These are phyloP conservation scores for Lipomyces japonicus DNA, from an alignment of 805 yeast species.

Conservation along the genomic window DNA sequence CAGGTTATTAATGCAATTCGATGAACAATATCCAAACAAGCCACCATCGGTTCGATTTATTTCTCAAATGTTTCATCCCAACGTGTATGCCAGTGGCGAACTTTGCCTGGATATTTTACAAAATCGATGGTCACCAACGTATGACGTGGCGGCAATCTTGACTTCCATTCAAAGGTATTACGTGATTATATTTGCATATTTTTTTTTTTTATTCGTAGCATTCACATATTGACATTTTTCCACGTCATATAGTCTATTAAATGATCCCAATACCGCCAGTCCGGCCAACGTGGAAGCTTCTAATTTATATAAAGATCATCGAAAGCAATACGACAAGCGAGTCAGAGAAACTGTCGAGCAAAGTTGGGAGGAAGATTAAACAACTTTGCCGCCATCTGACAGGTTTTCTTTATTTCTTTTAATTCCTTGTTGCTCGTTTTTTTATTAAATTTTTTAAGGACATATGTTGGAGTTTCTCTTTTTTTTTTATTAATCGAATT, in stretches of 20 bases:
- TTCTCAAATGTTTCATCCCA: slow-evolving; percentile 96
- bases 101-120: slow-evolving; percentile 93
- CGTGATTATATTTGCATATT: not conserved
- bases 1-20: slow-evolving; percentile 77
- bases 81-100: slow-evolving; percentile 93
- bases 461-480: not conserved
- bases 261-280: slow-evolving; percentile 93
- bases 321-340: slow-evolving; percentile 83
- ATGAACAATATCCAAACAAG: slow-evolving; percentile 95
- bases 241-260: slow-evolving; percentile 59
- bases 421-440: not conserved
- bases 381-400: not conserved
- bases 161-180: slow-evolving; percentile 76
- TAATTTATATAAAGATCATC: slow-evolving; percentile 87
- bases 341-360: slow-evolving; percentile 93
- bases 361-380: slow-evolving; percentile 60
- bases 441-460: not conserved
- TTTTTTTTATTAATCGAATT: not conserved
- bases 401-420: slow-evolving; percentile 4
- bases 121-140: slow-evolving; percentile 98
- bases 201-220: not conserved
- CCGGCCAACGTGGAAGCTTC: slow-evolving; percentile 99
- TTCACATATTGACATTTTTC: too few relatives aligned
- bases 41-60: slow-evolving; percentile 91
- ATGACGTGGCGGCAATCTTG: slow-evolving; percentile 91